These are phyloP conservation scores for Globisporangium radiosum DNA, from an alignment of 352 stramenopile genomes.

Conservation along the genomic window DNA sequence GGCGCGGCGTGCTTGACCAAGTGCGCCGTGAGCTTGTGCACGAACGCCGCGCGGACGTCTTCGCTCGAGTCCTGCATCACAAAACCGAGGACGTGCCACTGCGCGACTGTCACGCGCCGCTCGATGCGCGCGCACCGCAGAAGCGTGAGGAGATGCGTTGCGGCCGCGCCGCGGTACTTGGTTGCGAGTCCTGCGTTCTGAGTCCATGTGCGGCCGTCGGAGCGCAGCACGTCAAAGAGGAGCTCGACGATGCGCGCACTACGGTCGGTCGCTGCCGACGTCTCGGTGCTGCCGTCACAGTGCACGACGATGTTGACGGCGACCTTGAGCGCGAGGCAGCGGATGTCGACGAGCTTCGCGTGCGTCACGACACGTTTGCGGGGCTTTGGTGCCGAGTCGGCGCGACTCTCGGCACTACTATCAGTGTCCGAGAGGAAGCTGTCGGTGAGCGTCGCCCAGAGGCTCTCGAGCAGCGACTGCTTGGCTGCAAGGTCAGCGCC, in stretches of 20 bases:
- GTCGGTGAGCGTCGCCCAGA: constrained; percentile 46
- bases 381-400: constrained; percentile 1
- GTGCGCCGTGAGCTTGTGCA: constrained; percentile 70
- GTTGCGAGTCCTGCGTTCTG: constrained; percentile 27
- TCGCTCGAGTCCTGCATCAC: constrained; percentile 69
- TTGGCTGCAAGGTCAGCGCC: constrained; percentile 20
- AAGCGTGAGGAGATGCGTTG: constrained; percentile 57
- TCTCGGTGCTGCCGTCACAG: constrained; percentile 15
- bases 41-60: constrained; percentile 59
- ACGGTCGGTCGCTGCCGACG: constrained; percentile 14
- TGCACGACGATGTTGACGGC: constrained; percentile 54
- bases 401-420: not conserved
- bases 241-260: constrained; percentile 35
- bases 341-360: constrained; percentile 33
- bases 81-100: constrained; percentile 80
- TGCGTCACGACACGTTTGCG: constrained; percentile 19
- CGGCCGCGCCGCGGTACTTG: constrained; percentile 43
- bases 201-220: constrained; percentile 41
- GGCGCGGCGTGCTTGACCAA: constrained; percentile 56
- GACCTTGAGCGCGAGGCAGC: constrained; percentile 54
- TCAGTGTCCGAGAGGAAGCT: constrained; percentile 26
- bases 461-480: constrained; percentile 15
- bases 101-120: constrained; percentile 30
- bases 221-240: constrained; percentile 57
- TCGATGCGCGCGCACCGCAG: constrained; percentile 54